These are phyloP conservation scores for Sarocladium brachiariae DNA, from an alignment of 2,329 filamentous ascomycete species.

Conservation along the genomic window DNA sequence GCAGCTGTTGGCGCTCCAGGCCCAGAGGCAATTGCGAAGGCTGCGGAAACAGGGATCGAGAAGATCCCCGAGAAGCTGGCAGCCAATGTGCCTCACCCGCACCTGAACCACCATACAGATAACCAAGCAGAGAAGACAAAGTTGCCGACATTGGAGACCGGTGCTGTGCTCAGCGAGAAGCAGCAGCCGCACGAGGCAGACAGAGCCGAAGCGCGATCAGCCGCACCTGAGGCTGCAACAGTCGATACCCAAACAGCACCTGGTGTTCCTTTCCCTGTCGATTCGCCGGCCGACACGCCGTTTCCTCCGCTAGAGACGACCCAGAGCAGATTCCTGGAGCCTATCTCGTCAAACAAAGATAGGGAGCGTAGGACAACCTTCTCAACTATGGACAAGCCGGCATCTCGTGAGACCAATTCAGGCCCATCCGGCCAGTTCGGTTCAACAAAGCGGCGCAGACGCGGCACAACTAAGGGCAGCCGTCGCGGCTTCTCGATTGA, in stretches of 20 bases:
- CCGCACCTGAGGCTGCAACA: neutral
- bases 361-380: conserved; percentile 50
- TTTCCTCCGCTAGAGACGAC: conserved; percentile 42
- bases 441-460: conserved; percentile 55
- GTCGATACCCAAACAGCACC: conserved; percentile 10
- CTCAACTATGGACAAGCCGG: conserved; percentile 43
- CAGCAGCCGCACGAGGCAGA: conserved; percentile 10
- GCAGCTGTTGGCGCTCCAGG: conserved; percentile 38
- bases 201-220: neutral
- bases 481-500: conserved; percentile 61
- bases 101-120: too few species aligned
- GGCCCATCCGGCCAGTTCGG: conserved; percentile 28
- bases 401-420: conserved; percentile 27
- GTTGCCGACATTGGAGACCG: conserved; percentile 25
- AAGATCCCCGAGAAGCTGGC: conserved; percentile 26
- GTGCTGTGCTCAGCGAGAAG: conserved; percentile 34
- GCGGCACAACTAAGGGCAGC: conserved; percentile 64
- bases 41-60: conserved; percentile 23
- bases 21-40: conserved; percentile 30
- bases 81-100: conserved; percentile 20
- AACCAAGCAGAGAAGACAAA: conserved; percentile 23
- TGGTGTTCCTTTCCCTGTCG: conserved; percentile 35
- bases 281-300: conserved; percentile 34
- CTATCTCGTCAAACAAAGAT: conserved; percentile 27
- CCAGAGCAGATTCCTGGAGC: conserved; percentile 25